Percentiles rank a stretch among this genome's conserved stretches.
Conservation (phyloP, 2,329 filamentous ascomycete genomes). For the Sphaerulina vaccinii region DNA sequence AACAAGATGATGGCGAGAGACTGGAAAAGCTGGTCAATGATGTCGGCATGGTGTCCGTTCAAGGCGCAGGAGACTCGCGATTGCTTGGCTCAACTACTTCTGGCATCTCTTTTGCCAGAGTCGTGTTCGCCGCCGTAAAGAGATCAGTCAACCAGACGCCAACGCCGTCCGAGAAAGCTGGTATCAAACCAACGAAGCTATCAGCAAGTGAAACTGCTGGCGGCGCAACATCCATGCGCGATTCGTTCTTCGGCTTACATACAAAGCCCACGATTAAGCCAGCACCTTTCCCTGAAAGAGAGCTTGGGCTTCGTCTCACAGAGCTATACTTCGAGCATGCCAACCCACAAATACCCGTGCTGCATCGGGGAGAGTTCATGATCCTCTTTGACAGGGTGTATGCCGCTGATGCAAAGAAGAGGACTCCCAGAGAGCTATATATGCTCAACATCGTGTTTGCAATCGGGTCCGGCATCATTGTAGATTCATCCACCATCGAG, state of each 20-base stretch:
- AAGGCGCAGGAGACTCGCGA: slow-evolving; percentile 73
- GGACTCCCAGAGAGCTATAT: slow-evolving; percentile 81
- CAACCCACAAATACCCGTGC: slow-evolving; percentile 90
- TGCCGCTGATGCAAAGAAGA: slow-evolving; percentile 61
- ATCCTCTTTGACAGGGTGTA: slow-evolving; percentile 82
- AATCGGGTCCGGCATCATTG: slow-evolving; percentile 89
- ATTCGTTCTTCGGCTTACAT: slow-evolving; percentile 96
- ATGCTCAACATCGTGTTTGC: slow-evolving; percentile 96
- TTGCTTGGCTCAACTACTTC: slow-evolving; percentile 76
- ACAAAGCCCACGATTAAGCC: slow-evolving; percentile 84
- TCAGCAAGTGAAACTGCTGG: slow-evolving; percentile 50
- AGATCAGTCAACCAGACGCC: slow-evolving; percentile 60
- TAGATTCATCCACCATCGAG: slow-evolving; percentile 52
- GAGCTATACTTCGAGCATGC: slow-evolving; percentile 92
- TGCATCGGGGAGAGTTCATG: slow-evolving; percentile 88
- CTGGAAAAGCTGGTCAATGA: slow-evolving; percentile 67
- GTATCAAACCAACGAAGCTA: slow-evolving; percentile 55
- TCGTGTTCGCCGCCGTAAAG: slow-evolving; percentile 92
- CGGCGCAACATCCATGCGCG: slow-evolving; percentile 78
- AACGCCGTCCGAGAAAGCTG: slow-evolving; percentile 62
- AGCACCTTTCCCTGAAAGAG: slow-evolving; percentile 76
- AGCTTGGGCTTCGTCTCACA: slow-evolving; percentile 70
- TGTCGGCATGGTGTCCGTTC: slow-evolving; percentile 73
- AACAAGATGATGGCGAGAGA: slow-evolving; percentile 59
- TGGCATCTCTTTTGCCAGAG: slow-evolving; percentile 88